These are phyloP conservation scores for Lophiotrema nucula DNA, from an alignment of 495 filamentous ascomycete genomes.

Conservation along the genomic window DNA sequence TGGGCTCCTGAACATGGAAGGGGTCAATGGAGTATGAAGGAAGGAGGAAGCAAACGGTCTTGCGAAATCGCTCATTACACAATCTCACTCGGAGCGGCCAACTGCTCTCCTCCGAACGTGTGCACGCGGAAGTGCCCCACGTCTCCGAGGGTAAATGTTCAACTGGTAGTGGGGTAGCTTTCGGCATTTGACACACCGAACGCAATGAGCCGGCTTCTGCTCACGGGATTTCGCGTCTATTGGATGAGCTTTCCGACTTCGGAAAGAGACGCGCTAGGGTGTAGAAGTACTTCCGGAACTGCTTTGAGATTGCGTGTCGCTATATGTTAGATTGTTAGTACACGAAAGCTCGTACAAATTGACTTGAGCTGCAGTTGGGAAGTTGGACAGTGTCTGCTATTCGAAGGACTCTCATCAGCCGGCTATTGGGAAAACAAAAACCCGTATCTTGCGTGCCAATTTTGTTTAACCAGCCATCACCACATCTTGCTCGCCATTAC, in stretches of 20 bases:
- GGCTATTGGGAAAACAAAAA: too few relatives aligned
- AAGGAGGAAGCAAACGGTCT: too few relatives aligned
- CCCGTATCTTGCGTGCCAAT: too few relatives aligned
- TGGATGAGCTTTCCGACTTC: background rate
- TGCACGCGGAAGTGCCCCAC: constrained; percentile 19
- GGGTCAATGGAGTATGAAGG: background rate
- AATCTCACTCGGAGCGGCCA: background rate
- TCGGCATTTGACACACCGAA: constrained; percentile 24
- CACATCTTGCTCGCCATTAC: constrained; percentile 15
- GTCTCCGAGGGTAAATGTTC: background rate
- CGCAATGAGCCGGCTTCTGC: background rate
- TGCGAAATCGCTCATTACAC: too few relatives aligned
- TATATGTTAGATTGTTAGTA: background rate
- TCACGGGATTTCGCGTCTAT: constrained; percentile 23
- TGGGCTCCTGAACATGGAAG: too few relatives aligned
- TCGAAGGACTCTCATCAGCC: too few relatives aligned
- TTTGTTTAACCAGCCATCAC: constrained; percentile 21
- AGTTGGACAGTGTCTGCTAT: too few relatives aligned
- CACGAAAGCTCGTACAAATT: too few relatives aligned
- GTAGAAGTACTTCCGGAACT: background rate
- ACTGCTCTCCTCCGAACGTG: background rate
- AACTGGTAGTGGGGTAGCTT: constrained; percentile 14
- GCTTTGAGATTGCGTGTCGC: too few relatives aligned
- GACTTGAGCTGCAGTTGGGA: too few relatives aligned
- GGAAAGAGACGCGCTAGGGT: background rate